Percentiles rank a stretch among this genome's conserved stretches.
These are phyloP conservation scores for Bromus sterilis DNA, from an alignment of 176 grass and related monocot species.

Conservation along the genomic window DNA sequence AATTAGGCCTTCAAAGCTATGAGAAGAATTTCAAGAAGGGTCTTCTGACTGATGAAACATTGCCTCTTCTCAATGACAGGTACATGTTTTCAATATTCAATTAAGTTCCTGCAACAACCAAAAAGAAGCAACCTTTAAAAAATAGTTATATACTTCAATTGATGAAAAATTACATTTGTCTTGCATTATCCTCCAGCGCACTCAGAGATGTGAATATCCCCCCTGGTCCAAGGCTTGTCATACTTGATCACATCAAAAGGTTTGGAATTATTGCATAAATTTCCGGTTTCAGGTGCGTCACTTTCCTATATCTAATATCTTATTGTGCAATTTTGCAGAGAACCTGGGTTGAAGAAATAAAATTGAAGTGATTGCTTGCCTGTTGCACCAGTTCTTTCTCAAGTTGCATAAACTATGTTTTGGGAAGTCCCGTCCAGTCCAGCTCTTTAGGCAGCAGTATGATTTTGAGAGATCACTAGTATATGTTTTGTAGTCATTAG, in stretches of 20 bases:
- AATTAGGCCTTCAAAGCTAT: slow-evolving; percentile 90
- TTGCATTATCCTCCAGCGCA: slow-evolving; percentile 45
- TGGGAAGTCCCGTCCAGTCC: not conserved
- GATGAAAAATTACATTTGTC: not conserved
- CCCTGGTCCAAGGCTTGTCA: slow-evolving; percentile 93
- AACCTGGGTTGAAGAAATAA: slow-evolving; percentile 47
- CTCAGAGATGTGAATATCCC: slow-evolving; percentile 96
- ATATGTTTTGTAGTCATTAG: slow-evolving; percentile 24
- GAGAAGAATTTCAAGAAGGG: slow-evolving; percentile 98
- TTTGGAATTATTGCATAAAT: slow-evolving; percentile 12
- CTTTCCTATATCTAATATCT: not conserved
- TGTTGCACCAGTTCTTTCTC: not conserved
- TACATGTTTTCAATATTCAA: not conserved
- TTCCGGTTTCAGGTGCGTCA: not conserved
- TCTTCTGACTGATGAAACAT: slow-evolving; percentile 78
- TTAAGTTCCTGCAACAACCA: not conserved
- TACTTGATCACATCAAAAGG: slow-evolving; percentile 95
- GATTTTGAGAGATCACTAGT: not conserved
- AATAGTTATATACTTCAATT: not conserved
- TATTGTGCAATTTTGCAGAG: slow-evolving; percentile 34
- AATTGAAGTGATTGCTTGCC: slow-evolving; percentile 19
- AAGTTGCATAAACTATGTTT: slow-evolving; percentile 20
- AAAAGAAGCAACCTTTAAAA: not conserved
- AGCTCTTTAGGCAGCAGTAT: slow-evolving; percentile 15
- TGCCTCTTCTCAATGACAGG: slow-evolving; percentile 90